Conservation (phyloP, 768 basidiomycete species). For the Mycena galopus region DNA sequence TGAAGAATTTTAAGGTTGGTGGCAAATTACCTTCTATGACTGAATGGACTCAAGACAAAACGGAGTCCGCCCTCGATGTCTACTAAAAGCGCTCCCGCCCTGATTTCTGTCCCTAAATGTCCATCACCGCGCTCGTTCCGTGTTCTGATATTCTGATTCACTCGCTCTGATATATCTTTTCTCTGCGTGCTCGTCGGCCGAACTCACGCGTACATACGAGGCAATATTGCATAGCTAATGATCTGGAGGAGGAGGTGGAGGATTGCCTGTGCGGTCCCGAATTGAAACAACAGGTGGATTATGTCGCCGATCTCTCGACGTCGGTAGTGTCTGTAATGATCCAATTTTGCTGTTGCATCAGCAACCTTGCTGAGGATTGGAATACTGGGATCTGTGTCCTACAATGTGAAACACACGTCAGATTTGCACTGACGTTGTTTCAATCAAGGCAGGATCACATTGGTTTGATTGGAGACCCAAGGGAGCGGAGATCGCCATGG, state of each 20-base stretch:
- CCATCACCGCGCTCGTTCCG: not conserved
- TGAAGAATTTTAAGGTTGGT: not conserved
- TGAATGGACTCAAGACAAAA: not conserved
- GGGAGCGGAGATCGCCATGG: constrained; percentile 25
- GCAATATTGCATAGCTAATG: not conserved
- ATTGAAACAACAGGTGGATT: too few relatives aligned
- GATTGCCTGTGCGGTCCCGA: too few relatives aligned
- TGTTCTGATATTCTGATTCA: not conserved
- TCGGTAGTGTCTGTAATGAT: not conserved
- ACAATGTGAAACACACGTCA: not conserved
- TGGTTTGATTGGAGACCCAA: constrained; percentile 16
- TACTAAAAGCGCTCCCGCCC: too few relatives aligned
- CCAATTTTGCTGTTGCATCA: not conserved
- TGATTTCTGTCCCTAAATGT: not conserved
- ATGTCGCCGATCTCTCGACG: not conserved
- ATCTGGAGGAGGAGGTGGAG: too few relatives aligned
- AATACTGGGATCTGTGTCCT: not conserved
- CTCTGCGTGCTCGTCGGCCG: not conserved
- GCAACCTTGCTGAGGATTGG: not conserved
- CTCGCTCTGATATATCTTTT: not conserved
- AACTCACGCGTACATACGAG: not conserved
- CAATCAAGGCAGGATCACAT: constrained; percentile 21
- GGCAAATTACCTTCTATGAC: not conserved
- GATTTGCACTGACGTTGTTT: constrained; percentile 13
- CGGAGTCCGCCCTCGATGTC: not conserved